A percentile compares a stretch with the other conserved stretches of the same genome.
Evolutionary conservation across 2,329 filamentous ascomycete species (phyloP).

Genomic region (Exophiala spinifera): DNA sequence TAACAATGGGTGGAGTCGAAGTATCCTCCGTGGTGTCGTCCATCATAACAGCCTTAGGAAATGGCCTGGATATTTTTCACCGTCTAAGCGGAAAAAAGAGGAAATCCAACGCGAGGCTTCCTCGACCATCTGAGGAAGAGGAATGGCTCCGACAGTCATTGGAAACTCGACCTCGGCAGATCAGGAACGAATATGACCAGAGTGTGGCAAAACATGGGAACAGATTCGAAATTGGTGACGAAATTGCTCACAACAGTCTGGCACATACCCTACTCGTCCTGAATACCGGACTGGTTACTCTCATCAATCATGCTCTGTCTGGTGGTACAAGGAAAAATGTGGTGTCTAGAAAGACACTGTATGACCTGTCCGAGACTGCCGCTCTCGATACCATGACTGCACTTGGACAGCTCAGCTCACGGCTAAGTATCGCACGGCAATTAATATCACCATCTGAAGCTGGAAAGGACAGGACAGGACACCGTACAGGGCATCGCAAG

Average conservation of each 20-base stretch:
- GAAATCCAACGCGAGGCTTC: slow-evolving; percentile 18
- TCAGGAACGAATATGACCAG: slow-evolving; percentile 24
- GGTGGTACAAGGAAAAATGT: slow-evolving; percentile 13
- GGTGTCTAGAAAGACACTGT: slow-evolving; percentile 18
- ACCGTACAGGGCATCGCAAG: slow-evolving; percentile 9
- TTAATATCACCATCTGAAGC: slow-evolving; percentile 3
- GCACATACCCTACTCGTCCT: slow-evolving; percentile 30
- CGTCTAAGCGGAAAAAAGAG: slow-evolving; percentile 24
- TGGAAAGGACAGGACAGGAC: neutral
- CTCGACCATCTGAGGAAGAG: slow-evolving; percentile 25
- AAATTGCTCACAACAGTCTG: slow-evolving; percentile 25
- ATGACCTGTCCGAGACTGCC: slow-evolving; percentile 26
- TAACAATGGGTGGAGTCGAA: slow-evolving; percentile 23
- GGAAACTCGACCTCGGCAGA: slow-evolving; percentile 22
- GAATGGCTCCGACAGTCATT: slow-evolving; percentile 26
- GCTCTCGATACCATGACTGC: slow-evolving; percentile 29
- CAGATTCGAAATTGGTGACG: slow-evolving; percentile 27
- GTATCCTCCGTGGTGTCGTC: slow-evolving; percentile 27
- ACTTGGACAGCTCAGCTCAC: slow-evolving; percentile 28
- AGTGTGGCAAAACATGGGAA: slow-evolving; percentile 24
- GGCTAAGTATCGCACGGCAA: slow-evolving; percentile 10
- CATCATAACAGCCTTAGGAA: slow-evolving; percentile 28
- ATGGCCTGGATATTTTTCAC: slow-evolving; percentile 25
- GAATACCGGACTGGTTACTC: slow-evolving; percentile 29
- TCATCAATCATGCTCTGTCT: slow-evolving; percentile 26